Conservation (phyloP, 2,329 filamentous ascomycete genomes). For the Fusarium mundagurra region DNA sequence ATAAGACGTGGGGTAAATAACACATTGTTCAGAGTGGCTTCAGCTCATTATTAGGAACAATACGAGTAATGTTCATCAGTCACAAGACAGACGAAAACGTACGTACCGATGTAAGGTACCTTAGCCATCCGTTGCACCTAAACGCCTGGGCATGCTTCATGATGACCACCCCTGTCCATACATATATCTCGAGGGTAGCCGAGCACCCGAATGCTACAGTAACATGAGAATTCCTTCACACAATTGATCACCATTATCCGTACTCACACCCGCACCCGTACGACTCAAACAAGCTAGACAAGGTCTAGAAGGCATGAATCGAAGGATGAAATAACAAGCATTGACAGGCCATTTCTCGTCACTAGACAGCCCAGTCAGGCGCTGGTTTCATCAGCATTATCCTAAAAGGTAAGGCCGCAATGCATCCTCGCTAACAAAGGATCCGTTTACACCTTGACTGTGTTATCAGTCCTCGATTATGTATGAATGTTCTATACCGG, state of each 20-base stretch:
- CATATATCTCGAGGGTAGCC: neutral
- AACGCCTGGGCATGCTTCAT: neutral
- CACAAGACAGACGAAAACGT: neutral
- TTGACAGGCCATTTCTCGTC: neutral
- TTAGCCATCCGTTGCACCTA: neutral
- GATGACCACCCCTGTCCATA: neutral
- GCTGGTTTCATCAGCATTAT: neutral
- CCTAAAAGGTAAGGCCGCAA: conserved; percentile 27
- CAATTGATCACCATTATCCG: conserved; percentile 9
- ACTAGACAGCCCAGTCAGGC: conserved; percentile 7
- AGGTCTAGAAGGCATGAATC: neutral
- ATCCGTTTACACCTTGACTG: neutral
- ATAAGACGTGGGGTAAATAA: neutral
- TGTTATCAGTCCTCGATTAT: neutral
- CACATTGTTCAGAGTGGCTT: neutral
- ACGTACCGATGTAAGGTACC: neutral
- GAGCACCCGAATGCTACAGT: neutral
- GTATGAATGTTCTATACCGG: neutral
- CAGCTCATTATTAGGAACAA: neutral
- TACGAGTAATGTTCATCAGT: neutral
- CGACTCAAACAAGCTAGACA: neutral
- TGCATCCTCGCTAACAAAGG: conserved; percentile 4
- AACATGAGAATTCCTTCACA: neutral
- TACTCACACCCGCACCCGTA: neutral
- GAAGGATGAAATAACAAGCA: neutral